phyloP scores from a whole-genome alignment of 2,329 filamentous ascomycete species.

The Clonostachys sp. region DNA sequence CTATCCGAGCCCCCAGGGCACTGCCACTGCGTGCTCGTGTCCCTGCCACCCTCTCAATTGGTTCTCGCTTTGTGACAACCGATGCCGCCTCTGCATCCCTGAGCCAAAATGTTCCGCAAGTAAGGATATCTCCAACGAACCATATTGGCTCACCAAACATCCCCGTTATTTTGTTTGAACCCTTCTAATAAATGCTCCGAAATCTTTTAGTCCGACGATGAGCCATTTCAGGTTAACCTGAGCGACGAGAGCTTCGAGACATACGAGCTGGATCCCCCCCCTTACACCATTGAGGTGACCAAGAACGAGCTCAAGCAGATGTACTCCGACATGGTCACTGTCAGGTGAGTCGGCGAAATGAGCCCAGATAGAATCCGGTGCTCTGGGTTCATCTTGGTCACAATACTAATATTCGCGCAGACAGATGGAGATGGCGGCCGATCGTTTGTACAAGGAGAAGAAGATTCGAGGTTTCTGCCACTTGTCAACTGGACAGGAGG shows the following conservation, averaged over 20 bases:
- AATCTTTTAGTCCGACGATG: conserved; percentile 73
- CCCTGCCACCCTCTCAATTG: conserved; percentile 36
- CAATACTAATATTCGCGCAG: conserved; percentile 42
- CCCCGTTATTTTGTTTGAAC: neutral
- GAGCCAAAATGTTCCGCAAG: conserved; percentile 49
- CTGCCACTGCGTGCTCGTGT: conserved; percentile 47
- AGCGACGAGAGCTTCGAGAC: conserved; percentile 99
- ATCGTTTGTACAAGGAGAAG: conserved; percentile 99
- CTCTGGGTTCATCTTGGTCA: neutral
- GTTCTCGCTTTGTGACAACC: conserved; percentile 81
- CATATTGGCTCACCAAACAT: too few species aligned
- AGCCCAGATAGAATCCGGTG: too few species aligned
- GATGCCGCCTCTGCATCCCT: conserved; percentile 90
- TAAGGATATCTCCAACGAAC: conserved; percentile 9
- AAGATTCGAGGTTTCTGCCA: conserved; percentile 99
- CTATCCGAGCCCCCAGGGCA: conserved; percentile 45
- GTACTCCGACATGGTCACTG: conserved; percentile 96
- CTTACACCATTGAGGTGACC: conserved; percentile 87
- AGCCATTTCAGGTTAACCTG: conserved; percentile 86
- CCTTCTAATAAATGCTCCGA: conserved; percentile 4
- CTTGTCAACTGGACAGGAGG: conserved; percentile 95
- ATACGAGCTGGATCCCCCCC: conserved; percentile 94
- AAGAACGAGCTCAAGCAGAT: conserved; percentile 99
- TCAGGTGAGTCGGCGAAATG: conserved; percentile 60
- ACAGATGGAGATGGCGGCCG: conserved; percentile 99